Base-by-base conservation (phyloP, 768 basidiomycete genomes). In the Dictyophora rubrovolvata region DNA sequence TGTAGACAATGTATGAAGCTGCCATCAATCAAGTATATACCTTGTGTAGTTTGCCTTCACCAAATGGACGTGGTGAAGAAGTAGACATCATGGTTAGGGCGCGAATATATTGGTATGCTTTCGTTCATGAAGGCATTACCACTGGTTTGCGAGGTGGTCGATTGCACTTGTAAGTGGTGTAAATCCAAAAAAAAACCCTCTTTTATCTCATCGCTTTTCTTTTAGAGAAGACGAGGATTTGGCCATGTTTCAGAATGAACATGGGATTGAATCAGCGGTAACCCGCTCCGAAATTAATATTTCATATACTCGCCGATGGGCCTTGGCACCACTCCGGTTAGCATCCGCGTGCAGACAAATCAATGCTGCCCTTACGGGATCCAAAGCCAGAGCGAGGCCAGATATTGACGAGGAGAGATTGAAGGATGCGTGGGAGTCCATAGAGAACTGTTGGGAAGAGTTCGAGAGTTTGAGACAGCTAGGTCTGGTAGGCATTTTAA, bases 61-160 rank as follows among this genome's bases (percentile, higher is more conserved):
- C 61, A 36, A 72, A 74, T 51, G 78, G 78, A 20, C 72, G 74
- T 48, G 77, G 75, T 2, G 74, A 78, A 35, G 83, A 85, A 53
- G 80, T 86, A 54, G 81, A 84, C 36, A 69, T 76, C 7, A 72
- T 72, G 50, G 75, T 87, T 35, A 82, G 89, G 35, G 84, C 89
- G 2, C 78, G 93, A 33, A 77, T 94, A 34, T 94, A 91, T 69
- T 95, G 91, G 89, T 95, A 93, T 65, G 83, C 87, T 7, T 82
- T 92, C 62, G 81, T 87, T 22, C 85, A 89, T 60, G 93, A 95
- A 71, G 89, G 90, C 28, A 79, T 93, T 20, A 82, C 83, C 1
- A 87, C 82, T 9, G 93, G 86, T 20, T 77, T 94, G 60, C 79
- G 84, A 53, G 93, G 93, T n/a, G 86, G 90, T 1, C 85, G 90